These are phyloP conservation scores for Gloeopeniophorella convolvens DNA, from an alignment of 768 basidiomycete species.

Conservation along the genomic window DNA sequence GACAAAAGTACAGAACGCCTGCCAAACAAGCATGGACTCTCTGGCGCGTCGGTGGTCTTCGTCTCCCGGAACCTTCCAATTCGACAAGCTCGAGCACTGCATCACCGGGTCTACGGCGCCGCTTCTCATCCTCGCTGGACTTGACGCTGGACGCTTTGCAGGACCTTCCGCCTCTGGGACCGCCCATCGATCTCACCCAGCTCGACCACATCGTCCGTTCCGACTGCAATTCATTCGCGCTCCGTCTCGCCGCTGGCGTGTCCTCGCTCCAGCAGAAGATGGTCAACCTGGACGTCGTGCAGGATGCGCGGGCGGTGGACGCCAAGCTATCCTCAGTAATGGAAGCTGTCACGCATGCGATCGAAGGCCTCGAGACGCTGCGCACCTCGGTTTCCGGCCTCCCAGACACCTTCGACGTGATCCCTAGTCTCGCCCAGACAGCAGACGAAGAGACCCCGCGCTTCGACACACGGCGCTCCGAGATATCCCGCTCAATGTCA, in stretches of 20 bases:
- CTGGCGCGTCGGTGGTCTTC: slow-evolving; percentile 53
- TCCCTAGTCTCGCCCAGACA: slow-evolving; percentile 33
- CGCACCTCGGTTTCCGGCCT: slow-evolving; percentile 31
- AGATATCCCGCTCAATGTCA: slow-evolving; percentile 43
- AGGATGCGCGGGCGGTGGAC: slow-evolving; percentile 10
- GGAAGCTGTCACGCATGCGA: slow-evolving; percentile 6
- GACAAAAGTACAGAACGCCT: slow-evolving; percentile 35
- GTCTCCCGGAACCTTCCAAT: slow-evolving; percentile 32
- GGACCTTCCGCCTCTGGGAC: slow-evolving; percentile 30
- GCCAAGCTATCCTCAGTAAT: slow-evolving; percentile 5
- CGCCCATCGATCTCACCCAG: slow-evolving; percentile 49
- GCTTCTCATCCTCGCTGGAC: slow-evolving; percentile 31
- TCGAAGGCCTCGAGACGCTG: slow-evolving; percentile 34
- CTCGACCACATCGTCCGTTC: slow-evolving; percentile 63
- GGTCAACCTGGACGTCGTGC: slow-evolving; percentile 7
- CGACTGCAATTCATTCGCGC: slow-evolving; percentile 62
- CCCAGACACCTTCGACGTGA: slow-evolving; percentile 26
- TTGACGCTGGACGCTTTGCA: slow-evolving; percentile 32
- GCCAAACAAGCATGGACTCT: slow-evolving; percentile 42
- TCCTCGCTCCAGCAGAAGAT: slow-evolving; percentile 26
- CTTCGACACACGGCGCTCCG: slow-evolving; percentile 30
- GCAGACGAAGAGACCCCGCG: slow-evolving; percentile 32
- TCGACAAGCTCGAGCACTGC: slow-evolving; percentile 9
- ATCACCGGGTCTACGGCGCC: slow-evolving; percentile 28
- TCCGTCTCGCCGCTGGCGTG: slow-evolving; percentile 27